Evolutionary conservation across 768 basidiomycete genomes (phyloP).

Genomic region (Phylloporus arenicola): DNA sequence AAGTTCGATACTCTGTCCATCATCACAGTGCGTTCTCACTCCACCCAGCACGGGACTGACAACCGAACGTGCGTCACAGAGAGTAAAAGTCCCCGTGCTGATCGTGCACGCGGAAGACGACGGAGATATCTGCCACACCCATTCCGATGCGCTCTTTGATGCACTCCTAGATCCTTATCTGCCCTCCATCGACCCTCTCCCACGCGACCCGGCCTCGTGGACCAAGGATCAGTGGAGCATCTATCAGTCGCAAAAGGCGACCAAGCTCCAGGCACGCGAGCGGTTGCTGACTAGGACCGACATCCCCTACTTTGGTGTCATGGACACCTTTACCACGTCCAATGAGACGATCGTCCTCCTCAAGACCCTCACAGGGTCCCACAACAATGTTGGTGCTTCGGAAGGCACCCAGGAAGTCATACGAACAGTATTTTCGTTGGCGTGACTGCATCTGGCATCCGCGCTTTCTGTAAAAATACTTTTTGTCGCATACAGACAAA

Average conservation of each 20-base stretch:
- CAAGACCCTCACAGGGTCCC: conserved; percentile 53
- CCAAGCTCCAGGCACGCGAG: conserved; percentile 39
- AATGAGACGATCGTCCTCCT: conserved; percentile 50
- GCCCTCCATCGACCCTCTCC: conserved; percentile 42
- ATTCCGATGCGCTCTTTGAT: conserved; percentile 65
- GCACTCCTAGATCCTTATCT: conserved; percentile 59
- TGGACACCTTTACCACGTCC: conserved; percentile 47
- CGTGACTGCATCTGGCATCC: not conserved
- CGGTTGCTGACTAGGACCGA: conserved; percentile 41
- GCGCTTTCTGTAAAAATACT: not conserved
- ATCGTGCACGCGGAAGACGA: conserved; percentile 76
- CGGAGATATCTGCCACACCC: conserved; percentile 63
- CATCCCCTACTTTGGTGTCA: conserved; percentile 44
- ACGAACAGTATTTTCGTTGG: conserved; percentile 24
- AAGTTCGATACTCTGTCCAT: conserved; percentile 59
- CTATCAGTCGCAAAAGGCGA: conserved; percentile 35
- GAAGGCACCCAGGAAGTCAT: conserved; percentile 70
- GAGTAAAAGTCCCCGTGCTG: conserved; percentile 61
- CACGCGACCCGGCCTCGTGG: conserved; percentile 23
- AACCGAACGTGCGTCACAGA: conserved; percentile 33
- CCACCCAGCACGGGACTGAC: not conserved
- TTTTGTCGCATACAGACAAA: not conserved
- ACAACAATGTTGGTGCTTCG: conserved; percentile 51
- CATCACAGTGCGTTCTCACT: conserved; percentile 44
- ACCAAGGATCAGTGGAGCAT: conserved; percentile 41